phyloP scores from a whole-genome alignment of 2,329 filamentous ascomycete genomes.

The Scedosporium apiospermum region DNA sequence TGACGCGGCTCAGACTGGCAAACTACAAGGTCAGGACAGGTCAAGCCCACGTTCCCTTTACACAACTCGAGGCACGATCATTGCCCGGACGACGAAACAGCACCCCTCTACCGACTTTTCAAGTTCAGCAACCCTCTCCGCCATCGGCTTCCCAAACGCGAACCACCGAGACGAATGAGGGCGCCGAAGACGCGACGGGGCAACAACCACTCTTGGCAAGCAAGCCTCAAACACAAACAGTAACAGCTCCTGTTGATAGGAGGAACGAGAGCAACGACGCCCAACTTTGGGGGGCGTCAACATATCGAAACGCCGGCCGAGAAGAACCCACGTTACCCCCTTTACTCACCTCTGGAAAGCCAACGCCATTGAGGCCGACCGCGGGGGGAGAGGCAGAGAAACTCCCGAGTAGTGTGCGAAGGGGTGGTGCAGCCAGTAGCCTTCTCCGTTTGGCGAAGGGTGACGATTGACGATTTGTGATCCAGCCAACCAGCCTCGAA shows the following conservation, averaged over 20 bases:
- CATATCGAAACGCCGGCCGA: background rate
- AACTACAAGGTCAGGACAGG: constrained; percentile 68
- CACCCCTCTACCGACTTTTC: constrained; percentile 11
- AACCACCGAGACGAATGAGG: background rate
- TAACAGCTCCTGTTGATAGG: background rate
- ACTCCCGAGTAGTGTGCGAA: constrained; percentile 34
- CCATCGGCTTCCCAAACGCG: constrained; percentile 6
- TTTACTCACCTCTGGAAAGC: background rate
- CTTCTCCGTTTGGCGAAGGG: constrained; percentile 36
- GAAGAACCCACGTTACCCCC: background rate
- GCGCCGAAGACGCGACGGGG: background rate
- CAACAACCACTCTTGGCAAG: background rate
- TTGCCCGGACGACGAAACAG: constrained; percentile 9
- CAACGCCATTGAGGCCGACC: constrained; percentile 1
- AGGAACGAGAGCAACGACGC: background rate
- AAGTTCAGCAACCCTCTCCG: constrained; percentile 8
- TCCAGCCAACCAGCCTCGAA: too few species aligned
- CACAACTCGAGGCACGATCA: constrained; percentile 41
- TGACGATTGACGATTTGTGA: background rate
- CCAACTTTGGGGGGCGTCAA: background rate
- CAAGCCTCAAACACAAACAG: background rate
- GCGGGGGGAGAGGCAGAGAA: constrained; percentile 13
- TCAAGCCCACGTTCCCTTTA: constrained; percentile 57
- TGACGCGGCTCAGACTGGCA: constrained; percentile 59
- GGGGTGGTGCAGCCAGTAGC: constrained; percentile 41